Base-by-base conservation (phyloP, 768 basidiomycete species). In the Boletus pseudo-olivaceus region DNA sequence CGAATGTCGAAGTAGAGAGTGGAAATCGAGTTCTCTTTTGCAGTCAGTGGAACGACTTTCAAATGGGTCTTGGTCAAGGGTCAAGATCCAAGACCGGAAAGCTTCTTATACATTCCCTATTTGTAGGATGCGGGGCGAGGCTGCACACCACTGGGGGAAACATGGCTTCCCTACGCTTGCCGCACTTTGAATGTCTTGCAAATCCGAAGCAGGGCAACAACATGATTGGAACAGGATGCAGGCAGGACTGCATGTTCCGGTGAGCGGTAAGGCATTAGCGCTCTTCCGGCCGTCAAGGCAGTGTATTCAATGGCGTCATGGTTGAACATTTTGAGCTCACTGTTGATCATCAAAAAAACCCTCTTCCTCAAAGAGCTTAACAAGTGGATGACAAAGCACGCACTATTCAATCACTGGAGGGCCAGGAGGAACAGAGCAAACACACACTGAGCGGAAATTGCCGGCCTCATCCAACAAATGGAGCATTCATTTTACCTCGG, bases 161-260 rank as follows among this genome's bases (percentile, higher is more conserved):
- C 63, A 67, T 67, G 66, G 61, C 66, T 8, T 55, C 51, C 61
- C 65, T 60, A 65, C 43, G 61, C 63, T 59, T 62, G 65, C 67
- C 60, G 56, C 62, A 54, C 61, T 57, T 48, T 51, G 57, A 53
- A 51, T 64, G 65, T 53, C 67, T 57, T 64, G 67, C 65, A 67
- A 68, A 68, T 65, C 61, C 65, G 63, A 56, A 64, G 67, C 59
- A 69, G 61, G 67, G 67, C 57, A 68, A 49, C 54, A 65, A 61
- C 59, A 67, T 58, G 67, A 68, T 65, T 60, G 34, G 63, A 54
- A 68, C 63, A 68, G 63, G 61, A 32, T 63, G 64, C 67, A 65
- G 62, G 67, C 65, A 67, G 55, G 59, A 53, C 6, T 49, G 55
- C 55, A 60, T 67, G 67, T 62, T 68, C 67, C 67, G 65, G 57